Conservation (phyloP, 192 early-diverging fungal genomes). For the Podila horticola region DNA sequence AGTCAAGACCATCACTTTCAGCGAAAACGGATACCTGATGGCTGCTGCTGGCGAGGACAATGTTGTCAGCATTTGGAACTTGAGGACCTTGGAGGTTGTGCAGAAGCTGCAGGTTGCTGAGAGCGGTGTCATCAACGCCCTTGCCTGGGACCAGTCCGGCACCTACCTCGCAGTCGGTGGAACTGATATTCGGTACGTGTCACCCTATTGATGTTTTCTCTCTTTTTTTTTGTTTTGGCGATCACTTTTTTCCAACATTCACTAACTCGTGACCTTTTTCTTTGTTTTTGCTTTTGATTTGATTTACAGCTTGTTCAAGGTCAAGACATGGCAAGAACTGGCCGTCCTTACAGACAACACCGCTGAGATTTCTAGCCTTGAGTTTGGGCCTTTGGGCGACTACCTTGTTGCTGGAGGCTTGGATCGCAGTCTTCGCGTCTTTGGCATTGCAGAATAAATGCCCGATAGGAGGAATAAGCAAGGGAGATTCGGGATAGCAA, state of each 20-base stretch:
- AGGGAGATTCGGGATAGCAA: not conserved
- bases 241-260: not conserved
- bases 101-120: slow-evolving; percentile 73
- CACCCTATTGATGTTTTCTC: not conserved
- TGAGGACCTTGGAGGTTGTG: slow-evolving; percentile 83
- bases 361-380: slow-evolving; percentile 63
- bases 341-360: slow-evolving; percentile 60
- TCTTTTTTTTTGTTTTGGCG: not conserved
- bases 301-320: slow-evolving; percentile 68
- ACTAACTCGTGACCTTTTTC: not conserved
- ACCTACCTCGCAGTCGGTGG: slow-evolving; percentile 85
- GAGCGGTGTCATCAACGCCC: slow-evolving; percentile 62
- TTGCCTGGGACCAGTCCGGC: slow-evolving; percentile 85
- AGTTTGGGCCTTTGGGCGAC: slow-evolving; percentile 68
- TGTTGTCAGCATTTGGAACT: slow-evolving; percentile 92
- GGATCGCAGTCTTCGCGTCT: slow-evolving; percentile 69
- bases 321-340: slow-evolving; percentile 72
- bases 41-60: slow-evolving; percentile 77
- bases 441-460: slow-evolving; percentile 51
- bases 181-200: slow-evolving; percentile 58
- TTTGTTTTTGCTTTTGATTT: slow-evolving; percentile 6
- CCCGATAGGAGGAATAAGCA: not conserved
- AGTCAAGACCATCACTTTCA: slow-evolving; percentile 83
- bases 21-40: slow-evolving; percentile 95
- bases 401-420: slow-evolving; percentile 60